Percentiles rank a stretch among this genome's conserved stretches.
Conservation (phyloP, 1,284 basidiomycete genomes). For the Kwoniella shivajii region DNA sequence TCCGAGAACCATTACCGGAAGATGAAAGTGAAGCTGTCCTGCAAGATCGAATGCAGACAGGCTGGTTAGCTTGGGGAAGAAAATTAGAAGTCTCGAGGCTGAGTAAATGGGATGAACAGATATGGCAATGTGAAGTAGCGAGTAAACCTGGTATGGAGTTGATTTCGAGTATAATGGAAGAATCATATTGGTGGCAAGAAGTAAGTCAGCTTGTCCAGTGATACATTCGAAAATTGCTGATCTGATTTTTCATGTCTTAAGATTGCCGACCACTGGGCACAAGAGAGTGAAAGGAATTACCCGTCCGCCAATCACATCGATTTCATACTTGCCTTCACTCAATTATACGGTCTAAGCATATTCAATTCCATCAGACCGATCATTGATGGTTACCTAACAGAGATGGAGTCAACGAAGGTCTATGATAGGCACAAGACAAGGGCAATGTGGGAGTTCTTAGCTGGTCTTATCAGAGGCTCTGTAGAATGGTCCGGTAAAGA, state of each 20-base stretch:
- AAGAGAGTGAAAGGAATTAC: conserved; percentile 52
- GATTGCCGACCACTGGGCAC: conserved; percentile 49
- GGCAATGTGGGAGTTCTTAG: conserved; percentile 82
- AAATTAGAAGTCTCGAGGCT: conserved; percentile 69
- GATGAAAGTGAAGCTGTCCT: conserved; percentile 44
- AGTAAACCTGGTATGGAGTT: conserved; percentile 66
- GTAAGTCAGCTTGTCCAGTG: conserved; percentile 27
- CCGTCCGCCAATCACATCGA: conserved; percentile 55
- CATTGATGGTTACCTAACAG: conserved; percentile 43
- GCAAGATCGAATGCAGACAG: conserved; percentile 76
- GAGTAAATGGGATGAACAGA: conserved; percentile 58
- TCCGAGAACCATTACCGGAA: conserved; percentile 51
- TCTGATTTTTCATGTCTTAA: conserved; percentile 2
- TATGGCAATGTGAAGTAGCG: conserved; percentile 66
- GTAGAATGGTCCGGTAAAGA: conserved; percentile 82
- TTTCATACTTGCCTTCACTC: conserved; percentile 58
- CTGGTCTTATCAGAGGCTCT: conserved; percentile 74
- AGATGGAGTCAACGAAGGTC: conserved; percentile 47
- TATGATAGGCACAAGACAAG: conserved; percentile 87
- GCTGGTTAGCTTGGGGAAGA: conserved; percentile 82
- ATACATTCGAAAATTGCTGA: not conserved
- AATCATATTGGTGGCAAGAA: conserved; percentile 64
- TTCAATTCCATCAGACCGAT: conserved; percentile 44
- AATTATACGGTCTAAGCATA: conserved; percentile 48
- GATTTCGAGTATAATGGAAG: conserved; percentile 60